Percentiles rank a stretch among this genome's conserved stretches.
Conservation (phyloP, 2,329 filamentous ascomycete species). For the Clonostachys sp. region DNA sequence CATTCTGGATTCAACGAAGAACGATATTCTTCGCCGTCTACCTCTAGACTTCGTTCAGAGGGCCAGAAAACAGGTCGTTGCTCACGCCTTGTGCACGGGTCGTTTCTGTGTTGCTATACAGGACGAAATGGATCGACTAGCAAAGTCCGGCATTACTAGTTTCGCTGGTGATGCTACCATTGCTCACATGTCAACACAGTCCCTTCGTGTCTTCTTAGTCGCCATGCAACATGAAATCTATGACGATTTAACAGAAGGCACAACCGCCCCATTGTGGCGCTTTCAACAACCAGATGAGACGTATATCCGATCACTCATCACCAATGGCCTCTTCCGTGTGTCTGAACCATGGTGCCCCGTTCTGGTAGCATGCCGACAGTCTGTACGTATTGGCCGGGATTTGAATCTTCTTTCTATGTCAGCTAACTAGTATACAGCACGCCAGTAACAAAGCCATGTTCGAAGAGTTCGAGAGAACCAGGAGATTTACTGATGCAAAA, state of each 20-base stretch:
- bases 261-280: conserved; percentile 28
- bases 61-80: conserved; percentile 31
- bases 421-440: conserved; percentile 9
- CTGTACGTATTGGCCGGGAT: conserved; percentile 9
- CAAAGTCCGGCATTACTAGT: conserved; percentile 12
- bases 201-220: conserved; percentile 23
- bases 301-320: conserved; percentile 22
- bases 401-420: neutral
- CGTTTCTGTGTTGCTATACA: conserved; percentile 28
- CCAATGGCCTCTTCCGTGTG: conserved; percentile 21
- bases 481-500: conserved; percentile 14
- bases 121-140: conserved; percentile 16
- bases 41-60: conserved; percentile 26
- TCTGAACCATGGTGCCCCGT: conserved; percentile 23
- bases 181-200: conserved; percentile 20
- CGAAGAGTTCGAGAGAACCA: conserved; percentile 21
- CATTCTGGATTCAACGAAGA: conserved; percentile 20
- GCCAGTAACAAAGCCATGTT: conserved; percentile 19
- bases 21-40: conserved; percentile 23
- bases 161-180: conserved; percentile 22
- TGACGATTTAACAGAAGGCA: conserved; percentile 22
- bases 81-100: conserved; percentile 27
- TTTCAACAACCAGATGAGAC: conserved; percentile 21
- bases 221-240: conserved; percentile 28
- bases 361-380: conserved; percentile 17